phyloP scores from a whole-genome alignment of 1,139 yeast species.

The Blastobotrys persicus region DNA sequence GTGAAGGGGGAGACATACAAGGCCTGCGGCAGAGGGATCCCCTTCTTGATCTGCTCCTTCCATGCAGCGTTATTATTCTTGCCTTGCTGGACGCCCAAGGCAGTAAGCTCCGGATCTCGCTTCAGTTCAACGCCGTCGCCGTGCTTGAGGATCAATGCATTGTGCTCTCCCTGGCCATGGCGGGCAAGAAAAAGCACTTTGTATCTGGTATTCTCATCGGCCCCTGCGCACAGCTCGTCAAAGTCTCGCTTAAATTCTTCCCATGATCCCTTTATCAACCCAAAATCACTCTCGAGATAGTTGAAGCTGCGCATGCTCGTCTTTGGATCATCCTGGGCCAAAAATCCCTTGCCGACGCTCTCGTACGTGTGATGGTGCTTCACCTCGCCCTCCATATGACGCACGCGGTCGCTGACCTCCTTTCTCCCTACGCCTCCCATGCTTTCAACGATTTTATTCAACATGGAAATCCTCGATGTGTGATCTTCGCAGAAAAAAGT shows the following conservation, averaged over 20 bases:
- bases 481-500: not conserved
- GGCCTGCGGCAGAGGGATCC: constrained; percentile 69
- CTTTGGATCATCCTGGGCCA: constrained; percentile 47
- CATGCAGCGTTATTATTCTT: constrained; percentile 47
- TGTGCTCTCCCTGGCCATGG: constrained; percentile 80
- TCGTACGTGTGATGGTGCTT: constrained; percentile 1
- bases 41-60: constrained; percentile 84
- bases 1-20: constrained; percentile 66
- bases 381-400: constrained; percentile 5
- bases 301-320: constrained; percentile 52
- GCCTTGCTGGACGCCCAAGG: constrained; percentile 54
- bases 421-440: not conserved
- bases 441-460: not conserved
- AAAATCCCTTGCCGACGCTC: constrained; percentile 41
- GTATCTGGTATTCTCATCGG: constrained; percentile 43
- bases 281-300: constrained; percentile 49
- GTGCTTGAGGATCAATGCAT: constrained; percentile 55
- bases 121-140: constrained; percentile 57
- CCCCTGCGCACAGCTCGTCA: constrained; percentile 39
- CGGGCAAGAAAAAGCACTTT: constrained; percentile 64
- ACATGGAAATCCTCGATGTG: too few species aligned
- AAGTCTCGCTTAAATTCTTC: constrained; percentile 39
- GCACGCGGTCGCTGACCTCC: not conserved
- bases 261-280: constrained; percentile 49
- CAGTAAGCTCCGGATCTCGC: constrained; percentile 61